phyloP scores from a whole-genome alignment of 225 moss, liverwort and hornwort species.

The Ulota crispa region DNA sequence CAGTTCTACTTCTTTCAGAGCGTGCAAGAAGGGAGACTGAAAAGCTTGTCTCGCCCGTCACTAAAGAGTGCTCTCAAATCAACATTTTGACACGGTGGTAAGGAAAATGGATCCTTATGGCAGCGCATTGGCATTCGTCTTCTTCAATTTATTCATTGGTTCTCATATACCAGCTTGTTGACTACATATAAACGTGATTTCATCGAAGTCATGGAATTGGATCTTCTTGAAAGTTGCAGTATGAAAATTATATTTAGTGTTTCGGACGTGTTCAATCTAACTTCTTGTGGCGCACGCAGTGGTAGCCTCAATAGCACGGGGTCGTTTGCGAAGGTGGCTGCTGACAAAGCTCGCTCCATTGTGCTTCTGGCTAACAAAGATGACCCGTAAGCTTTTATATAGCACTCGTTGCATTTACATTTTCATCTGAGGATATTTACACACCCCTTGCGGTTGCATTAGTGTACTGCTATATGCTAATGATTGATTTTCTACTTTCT shows the following conservation, averaged over 20 bases:
- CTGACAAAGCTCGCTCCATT: slow-evolving; percentile 66
- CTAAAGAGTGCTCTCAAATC: slow-evolving; percentile 62
- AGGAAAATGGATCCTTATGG: slow-evolving; percentile 10
- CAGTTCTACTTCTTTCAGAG: slow-evolving; percentile 67
- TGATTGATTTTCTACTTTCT: slow-evolving; percentile 1
- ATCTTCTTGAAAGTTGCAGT: not conserved
- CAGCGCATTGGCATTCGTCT: slow-evolving; percentile 5
- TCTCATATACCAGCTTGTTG: not conserved
- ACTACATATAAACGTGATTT: not conserved
- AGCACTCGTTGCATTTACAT: not conserved
- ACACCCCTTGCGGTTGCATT: not conserved
- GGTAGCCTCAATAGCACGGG: slow-evolving; percentile 67
- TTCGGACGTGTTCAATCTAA: slow-evolving; percentile 15
- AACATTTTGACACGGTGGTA: slow-evolving; percentile 64
- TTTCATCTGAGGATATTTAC: slow-evolving; percentile 3
- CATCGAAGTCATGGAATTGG: not conserved
- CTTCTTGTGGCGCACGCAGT: slow-evolving; percentile 41
- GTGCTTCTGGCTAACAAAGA: slow-evolving; percentile 66
- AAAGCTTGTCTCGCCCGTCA: slow-evolving; percentile 56
- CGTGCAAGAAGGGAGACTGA: slow-evolving; percentile 68
- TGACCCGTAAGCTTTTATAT: slow-evolving; percentile 49
- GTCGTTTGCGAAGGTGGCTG: slow-evolving; percentile 69
- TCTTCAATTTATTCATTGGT: not conserved
- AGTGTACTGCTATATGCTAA: not conserved
- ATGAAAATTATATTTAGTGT: slow-evolving; percentile 1